Evolutionary conservation across 352 stramenopile species (phyloP).

Genomic region (Thalassiosira livingstoniorum): DNA sequence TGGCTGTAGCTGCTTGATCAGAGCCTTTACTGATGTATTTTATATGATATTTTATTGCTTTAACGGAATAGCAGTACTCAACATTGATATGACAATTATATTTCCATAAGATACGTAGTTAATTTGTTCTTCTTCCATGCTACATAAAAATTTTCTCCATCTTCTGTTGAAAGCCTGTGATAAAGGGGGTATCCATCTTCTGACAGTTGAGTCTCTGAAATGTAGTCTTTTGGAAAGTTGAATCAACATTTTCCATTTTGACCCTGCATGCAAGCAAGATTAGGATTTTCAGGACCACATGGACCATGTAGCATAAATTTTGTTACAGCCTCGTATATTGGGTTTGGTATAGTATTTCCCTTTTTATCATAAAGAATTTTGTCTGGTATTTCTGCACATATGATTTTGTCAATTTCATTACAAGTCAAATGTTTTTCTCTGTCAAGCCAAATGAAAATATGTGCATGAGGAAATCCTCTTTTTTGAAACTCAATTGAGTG

Average conservation of each 20-base stretch:
- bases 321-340: slow-evolving; percentile 2
- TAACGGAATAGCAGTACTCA: slow-evolving; percentile 68
- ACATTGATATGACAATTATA: slow-evolving; percentile 85
- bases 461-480: slow-evolving; percentile 72
- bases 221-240: slow-evolving; percentile 22
- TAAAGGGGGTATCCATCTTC: neutral
- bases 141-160: neutral
- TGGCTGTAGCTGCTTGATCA: slow-evolving; percentile 42
- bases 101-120: slow-evolving; percentile 13
- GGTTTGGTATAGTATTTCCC: slow-evolving; percentile 8
- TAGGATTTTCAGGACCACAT: slow-evolving; percentile 9
- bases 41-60: slow-evolving; percentile 78
- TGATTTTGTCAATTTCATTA: neutral
- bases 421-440: neutral
- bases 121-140: neutral
- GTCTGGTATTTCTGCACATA: slow-evolving; percentile 23
- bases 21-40: slow-evolving; percentile 82
- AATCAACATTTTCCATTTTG: slow-evolving; percentile 10
- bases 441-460: slow-evolving; percentile 59
- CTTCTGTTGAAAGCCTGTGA: neutral
- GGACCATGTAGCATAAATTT: slow-evolving; percentile 24
- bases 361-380: neutral
- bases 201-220: neutral
- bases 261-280: slow-evolving; percentile 2
- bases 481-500: slow-evolving; percentile 81